phyloP scores from a whole-genome alignment of 257 asterid genomes.

The Paraleonurus japonicus region DNA sequence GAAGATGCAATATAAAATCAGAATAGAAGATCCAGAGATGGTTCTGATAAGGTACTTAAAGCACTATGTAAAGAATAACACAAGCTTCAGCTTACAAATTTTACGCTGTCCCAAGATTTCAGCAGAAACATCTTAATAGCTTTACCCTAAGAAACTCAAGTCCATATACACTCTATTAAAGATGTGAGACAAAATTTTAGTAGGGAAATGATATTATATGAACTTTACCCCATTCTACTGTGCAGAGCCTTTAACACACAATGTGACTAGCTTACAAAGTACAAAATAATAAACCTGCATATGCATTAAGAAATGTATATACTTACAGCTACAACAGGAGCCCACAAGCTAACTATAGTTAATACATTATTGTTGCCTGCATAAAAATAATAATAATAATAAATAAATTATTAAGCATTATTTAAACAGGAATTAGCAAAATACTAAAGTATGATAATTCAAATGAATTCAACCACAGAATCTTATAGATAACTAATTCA shows the following conservation, averaged over 20 bases:
- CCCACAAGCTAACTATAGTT: constrained; percentile 86
- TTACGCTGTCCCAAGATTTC: neutral
- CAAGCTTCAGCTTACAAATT: neutral
- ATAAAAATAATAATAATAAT: no score
- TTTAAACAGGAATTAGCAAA: constrained; percentile 1
- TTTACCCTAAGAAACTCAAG: neutral
- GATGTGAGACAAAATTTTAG: neutral
- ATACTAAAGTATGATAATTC: neutral
- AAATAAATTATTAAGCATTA: constrained; percentile 21
- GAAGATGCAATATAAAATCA: neutral
- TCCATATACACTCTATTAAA: neutral
- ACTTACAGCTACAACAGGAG: constrained; percentile 98
- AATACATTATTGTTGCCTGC: constrained; percentile 79
- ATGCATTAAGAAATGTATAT: constrained; percentile 12
- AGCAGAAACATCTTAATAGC: neutral
- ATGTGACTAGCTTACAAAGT: neutral
- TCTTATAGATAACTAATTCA: neutral
- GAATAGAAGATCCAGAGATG: neutral
- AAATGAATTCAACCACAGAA: neutral
- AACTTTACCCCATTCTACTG: neutral
- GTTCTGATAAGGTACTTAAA: neutral
- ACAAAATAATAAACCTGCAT: neutral
- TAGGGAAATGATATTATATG: neutral
- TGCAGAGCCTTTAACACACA: neutral
- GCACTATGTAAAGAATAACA: neutral